Percentiles rank a stretch among this genome's conserved stretches.
Evolutionary conservation across 2,329 filamentous ascomycete genomes (phyloP).

Genomic region (Fusarium proliferatum): DNA sequence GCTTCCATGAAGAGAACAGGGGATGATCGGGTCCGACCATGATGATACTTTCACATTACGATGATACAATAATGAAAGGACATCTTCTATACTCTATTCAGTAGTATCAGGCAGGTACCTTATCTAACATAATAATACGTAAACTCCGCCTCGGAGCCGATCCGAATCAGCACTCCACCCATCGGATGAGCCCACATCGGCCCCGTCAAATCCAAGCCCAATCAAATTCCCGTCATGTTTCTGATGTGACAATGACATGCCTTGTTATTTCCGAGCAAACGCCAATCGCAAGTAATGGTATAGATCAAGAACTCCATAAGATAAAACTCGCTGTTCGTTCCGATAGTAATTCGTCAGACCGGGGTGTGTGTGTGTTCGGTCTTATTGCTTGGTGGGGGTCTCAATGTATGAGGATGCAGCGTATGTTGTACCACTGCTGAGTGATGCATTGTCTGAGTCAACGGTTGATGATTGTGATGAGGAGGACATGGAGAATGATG

Average conservation of each 20-base stretch:
- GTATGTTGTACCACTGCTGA: constrained; percentile 37
- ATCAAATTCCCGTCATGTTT: not conserved
- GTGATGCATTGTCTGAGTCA: constrained; percentile 41
- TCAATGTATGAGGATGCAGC: constrained; percentile 39
- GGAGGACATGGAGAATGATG: constrained; percentile 24
- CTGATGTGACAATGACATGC: not conserved
- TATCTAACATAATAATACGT: not conserved
- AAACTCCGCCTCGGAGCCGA: constrained; percentile 29
- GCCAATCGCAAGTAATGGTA: constrained; percentile 35
- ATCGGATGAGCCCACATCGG: constrained; percentile 19
- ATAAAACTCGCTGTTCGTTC: constrained; percentile 9
- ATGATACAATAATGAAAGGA: not conserved
- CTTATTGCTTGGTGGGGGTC: constrained; percentile 36
- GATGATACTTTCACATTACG: not conserved
- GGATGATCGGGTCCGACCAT: not conserved
- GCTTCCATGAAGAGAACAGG: not conserved
- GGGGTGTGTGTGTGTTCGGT: not conserved
- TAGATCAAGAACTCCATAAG: constrained; percentile 22
- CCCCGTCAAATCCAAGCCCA: constrained; percentile 11
- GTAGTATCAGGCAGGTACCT: not conserved
- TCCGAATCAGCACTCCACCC: constrained; percentile 14
- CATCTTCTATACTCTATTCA: not conserved
- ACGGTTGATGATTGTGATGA: not conserved
- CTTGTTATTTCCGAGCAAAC: constrained; percentile 33
- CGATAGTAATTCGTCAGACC: constrained; percentile 18